Conservation (phyloP, 805 yeast species). For the Metschnikowia borealis region DNA sequence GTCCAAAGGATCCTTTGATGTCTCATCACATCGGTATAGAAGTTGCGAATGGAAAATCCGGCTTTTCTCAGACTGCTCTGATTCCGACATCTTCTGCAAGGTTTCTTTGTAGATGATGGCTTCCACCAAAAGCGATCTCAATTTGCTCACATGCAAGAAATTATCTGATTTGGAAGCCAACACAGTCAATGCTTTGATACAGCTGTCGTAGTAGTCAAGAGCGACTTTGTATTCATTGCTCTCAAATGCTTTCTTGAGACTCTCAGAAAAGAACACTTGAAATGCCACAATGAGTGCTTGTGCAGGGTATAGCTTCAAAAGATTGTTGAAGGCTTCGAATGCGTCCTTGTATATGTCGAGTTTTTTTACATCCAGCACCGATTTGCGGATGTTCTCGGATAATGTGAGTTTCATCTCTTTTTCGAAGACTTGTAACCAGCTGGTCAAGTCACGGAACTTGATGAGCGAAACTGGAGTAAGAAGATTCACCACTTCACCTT, state of each 20-base stretch:
- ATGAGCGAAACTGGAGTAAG: constrained; percentile 40
- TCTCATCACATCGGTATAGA: constrained; percentile 38
- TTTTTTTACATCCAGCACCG: constrained; percentile 21
- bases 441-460: constrained; percentile 44
- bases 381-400: constrained; percentile 26
- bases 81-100: constrained; percentile 16
- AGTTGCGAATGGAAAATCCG: constrained; percentile 53
- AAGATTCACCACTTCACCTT: constrained; percentile 56
- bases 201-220: neutral
- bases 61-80: constrained; percentile 7
- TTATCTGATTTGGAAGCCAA: constrained; percentile 19
- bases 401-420: constrained; percentile 47
- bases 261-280: constrained; percentile 55
- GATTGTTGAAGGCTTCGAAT: constrained; percentile 5
- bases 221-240: neutral
- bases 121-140: constrained; percentile 66
- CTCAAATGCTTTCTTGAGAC: constrained; percentile 30
- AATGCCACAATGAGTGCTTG: constrained; percentile 54
- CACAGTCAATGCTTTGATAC: constrained; percentile 28
- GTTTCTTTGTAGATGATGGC: constrained; percentile 54
- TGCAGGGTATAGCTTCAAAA: constrained; percentile 44
- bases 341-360: neutral
- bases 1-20: constrained; percentile 22
- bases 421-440: constrained; percentile 64
- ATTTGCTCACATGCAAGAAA: constrained; percentile 33